A percentile compares a stretch with the other conserved stretches of the same genome.
These are phyloP conservation scores for Linum lewisii DNA, from an alignment of 345 rosid species.

Conservation along the genomic window DNA sequence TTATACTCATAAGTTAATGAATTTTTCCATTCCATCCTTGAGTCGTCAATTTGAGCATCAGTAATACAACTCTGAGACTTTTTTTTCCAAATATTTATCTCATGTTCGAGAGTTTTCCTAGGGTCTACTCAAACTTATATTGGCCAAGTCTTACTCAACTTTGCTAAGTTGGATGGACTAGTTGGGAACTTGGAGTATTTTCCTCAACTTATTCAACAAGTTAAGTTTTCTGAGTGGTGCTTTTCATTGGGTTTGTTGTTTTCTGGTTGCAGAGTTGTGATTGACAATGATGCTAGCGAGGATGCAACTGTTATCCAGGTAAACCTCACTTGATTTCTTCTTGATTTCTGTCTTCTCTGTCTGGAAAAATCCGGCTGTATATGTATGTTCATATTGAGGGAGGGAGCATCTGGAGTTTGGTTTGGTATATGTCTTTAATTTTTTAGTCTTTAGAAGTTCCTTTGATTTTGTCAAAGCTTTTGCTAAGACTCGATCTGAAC, in stretches of 20 bases:
- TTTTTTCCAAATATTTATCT: too few species aligned
- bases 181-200: too few species aligned
- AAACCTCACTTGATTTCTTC: neutral
- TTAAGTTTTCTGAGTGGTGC: constrained; percentile 5
- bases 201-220: neutral
- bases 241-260: constrained; percentile 10
- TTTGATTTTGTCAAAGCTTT: neutral
- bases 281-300: constrained; percentile 52
- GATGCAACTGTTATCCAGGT: constrained; percentile 81
- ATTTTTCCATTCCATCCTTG: too few species aligned
- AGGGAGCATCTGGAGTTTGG: constrained; percentile 4
- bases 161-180: neutral
- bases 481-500: neutral
- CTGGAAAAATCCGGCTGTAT: too few species aligned
- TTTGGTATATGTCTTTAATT: neutral
- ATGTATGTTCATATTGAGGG: constrained; percentile 6
- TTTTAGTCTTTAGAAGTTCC: neutral
- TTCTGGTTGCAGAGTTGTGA: constrained; percentile 53
- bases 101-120: too few species aligned
- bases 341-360: constrained; percentile 2
- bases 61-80: too few species aligned
- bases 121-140: neutral
- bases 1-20: too few species aligned
- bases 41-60: too few species aligned
- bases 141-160: neutral